These are phyloP conservation scores for Conringia planisiliqua DNA, from an alignment of 345 rosid genomes.

Conservation along the genomic window DNA sequence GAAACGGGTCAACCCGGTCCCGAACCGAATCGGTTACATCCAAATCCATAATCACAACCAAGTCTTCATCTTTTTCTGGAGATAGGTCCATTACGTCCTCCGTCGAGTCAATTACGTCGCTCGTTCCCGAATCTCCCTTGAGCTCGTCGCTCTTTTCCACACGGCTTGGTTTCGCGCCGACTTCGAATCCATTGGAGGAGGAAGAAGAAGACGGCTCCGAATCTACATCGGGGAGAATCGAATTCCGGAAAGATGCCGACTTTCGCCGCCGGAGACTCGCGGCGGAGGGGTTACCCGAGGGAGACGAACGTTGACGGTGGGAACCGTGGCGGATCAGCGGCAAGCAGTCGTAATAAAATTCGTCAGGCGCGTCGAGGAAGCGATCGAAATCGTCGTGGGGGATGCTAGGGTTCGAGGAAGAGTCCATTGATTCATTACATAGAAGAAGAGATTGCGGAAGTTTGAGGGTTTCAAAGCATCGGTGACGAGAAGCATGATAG, in stretches of 20 bases:
- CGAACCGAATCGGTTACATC: slow-evolving; percentile 19
- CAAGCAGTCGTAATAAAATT: slow-evolving; percentile 48
- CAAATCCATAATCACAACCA: slow-evolving; percentile 17
- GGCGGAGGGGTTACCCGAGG: slow-evolving; percentile 15
- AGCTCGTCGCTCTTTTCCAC: slow-evolving; percentile 25
- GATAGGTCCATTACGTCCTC: background rate
- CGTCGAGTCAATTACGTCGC: background rate
- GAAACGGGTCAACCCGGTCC: slow-evolving; percentile 25
- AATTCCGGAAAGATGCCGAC: slow-evolving; percentile 2
- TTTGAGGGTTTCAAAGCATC: background rate
- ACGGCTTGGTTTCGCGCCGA: background rate
- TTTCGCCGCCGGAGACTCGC: slow-evolving; percentile 38
- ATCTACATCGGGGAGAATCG: background rate
- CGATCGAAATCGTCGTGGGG: background rate
- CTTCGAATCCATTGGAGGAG: slow-evolving; percentile 6
- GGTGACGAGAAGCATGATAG: slow-evolving; percentile 24
- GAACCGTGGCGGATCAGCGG: slow-evolving; percentile 20
- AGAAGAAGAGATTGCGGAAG: slow-evolving; percentile 8
- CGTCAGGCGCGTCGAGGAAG: slow-evolving; percentile 61
- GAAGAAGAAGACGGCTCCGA: slow-evolving; percentile 8
- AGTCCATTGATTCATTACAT: slow-evolving; percentile 24
- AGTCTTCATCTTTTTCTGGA: background rate
- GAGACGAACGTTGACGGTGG: slow-evolving; percentile 30
- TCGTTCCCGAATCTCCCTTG: slow-evolving; percentile 22
- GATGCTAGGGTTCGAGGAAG: background rate